Evolutionary conservation across 1,284 basidiomycete genomes (phyloP).

Genomic region (Ustilago sp.): DNA sequence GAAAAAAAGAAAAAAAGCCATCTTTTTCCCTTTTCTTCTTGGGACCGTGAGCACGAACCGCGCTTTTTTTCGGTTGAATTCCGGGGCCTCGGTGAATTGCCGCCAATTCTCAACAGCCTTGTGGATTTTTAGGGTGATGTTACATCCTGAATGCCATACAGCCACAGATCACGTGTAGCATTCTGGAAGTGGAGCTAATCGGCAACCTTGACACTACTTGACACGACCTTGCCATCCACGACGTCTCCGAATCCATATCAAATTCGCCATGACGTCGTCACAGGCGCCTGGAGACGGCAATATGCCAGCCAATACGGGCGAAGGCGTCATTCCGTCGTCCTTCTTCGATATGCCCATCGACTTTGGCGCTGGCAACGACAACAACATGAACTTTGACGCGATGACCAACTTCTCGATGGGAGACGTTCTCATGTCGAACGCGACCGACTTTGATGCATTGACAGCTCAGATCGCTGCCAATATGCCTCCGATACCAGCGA

Average conservation of each 20-base stretch:
- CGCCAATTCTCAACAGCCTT: background rate
- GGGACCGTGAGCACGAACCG: constrained; percentile 20
- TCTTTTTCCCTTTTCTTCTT: constrained; percentile 13
- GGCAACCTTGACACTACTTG: background rate
- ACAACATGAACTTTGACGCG: constrained; percentile 22
- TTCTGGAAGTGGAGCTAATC: constrained; percentile 1
- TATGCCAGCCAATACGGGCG: constrained; percentile 13
- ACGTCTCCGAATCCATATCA: background rate
- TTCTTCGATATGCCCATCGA: constrained; percentile 53
- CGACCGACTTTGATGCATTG: constrained; percentile 32
- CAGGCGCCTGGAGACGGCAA: constrained; percentile 15
- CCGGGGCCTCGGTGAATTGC: constrained; percentile 22
- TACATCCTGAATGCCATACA: background rate
- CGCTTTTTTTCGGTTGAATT: constrained; percentile 19
- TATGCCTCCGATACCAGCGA: constrained; percentile 15
- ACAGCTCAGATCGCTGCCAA: constrained; percentile 31
- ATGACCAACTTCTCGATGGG: constrained; percentile 20
- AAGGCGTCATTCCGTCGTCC: constrained; percentile 38
- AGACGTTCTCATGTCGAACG: constrained; percentile 15
- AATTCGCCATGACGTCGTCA: constrained; percentile 20
- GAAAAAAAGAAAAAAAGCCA: constrained; percentile 6
- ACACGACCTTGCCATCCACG: constrained; percentile 4
- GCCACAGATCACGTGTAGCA: background rate
- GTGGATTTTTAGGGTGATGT: no score
- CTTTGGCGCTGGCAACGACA: constrained; percentile 11